A percentile compares a stretch with the other conserved stretches of the same genome.
phyloP scores from a whole-genome alignment of 306 rosid species.

The Mimosa pudica region DNA sequence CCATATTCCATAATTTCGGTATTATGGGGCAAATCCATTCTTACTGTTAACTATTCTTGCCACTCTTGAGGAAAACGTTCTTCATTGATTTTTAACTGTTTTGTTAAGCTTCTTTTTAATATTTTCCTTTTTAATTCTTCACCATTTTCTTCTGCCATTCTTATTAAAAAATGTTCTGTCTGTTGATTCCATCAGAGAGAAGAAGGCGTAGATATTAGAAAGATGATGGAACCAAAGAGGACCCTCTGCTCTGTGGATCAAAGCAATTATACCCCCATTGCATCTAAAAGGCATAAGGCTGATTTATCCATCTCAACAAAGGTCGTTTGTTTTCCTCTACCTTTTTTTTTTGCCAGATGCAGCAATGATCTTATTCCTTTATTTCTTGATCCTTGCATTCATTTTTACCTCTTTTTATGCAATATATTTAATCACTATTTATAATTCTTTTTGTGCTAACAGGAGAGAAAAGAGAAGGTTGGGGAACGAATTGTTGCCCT shows the following conservation, averaged over 20 bases:
- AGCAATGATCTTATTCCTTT: slow-evolving; percentile 7
- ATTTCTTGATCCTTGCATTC: background rate
- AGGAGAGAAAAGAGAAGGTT: slow-evolving; percentile 94
- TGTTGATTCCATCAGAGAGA: slow-evolving; percentile 51
- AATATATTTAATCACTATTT: slow-evolving; percentile 12
- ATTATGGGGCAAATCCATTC: background rate
- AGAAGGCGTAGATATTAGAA: slow-evolving; percentile 74
- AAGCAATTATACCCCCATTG: slow-evolving; percentile 62
- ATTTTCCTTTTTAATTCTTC: slow-evolving; percentile 16
- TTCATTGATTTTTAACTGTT: background rate
- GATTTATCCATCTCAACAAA: slow-evolving; percentile 74
- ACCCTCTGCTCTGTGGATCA: slow-evolving; percentile 82
- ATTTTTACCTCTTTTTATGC: background rate
- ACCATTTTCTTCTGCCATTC: slow-evolving; percentile 15
- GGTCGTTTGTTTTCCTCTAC: slow-evolving; percentile 52
- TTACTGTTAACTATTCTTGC: background rate
- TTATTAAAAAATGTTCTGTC: slow-evolving; percentile 25
- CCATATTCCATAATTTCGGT: background rate
- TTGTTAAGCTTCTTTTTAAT: slow-evolving; percentile 4
- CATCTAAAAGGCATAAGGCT: slow-evolving; percentile 86
- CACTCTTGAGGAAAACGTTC: background rate
- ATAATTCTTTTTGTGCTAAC: slow-evolving; percentile 23
- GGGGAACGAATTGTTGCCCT: slow-evolving; percentile 81
- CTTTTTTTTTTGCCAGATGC: slow-evolving; percentile 6
- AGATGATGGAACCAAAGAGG: slow-evolving; percentile 85